Evolutionary conservation across 495 filamentous ascomycete genomes (phyloP).

Genomic region (Cercophora sp.): DNA sequence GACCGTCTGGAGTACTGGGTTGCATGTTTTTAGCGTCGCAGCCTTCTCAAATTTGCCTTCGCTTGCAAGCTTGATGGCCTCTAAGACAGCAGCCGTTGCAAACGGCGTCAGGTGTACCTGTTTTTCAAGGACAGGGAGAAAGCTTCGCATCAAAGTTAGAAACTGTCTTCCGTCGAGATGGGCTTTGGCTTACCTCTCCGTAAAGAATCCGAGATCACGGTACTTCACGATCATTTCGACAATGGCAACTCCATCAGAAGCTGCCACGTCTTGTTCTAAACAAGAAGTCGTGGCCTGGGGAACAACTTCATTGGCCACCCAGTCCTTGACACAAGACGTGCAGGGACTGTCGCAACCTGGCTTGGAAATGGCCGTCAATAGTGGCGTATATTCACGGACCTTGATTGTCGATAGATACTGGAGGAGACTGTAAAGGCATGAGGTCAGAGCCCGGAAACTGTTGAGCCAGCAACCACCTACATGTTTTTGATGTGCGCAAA

Average conservation of each 20-base stretch:
- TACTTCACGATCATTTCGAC: slow-evolving; percentile 10
- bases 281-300: slow-evolving; percentile 3
- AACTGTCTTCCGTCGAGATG: not conserved
- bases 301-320: slow-evolving; percentile 9
- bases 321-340: not conserved
- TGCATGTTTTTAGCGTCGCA: slow-evolving; percentile 5
- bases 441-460: no score
- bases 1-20: slow-evolving; percentile 4
- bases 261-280: not conserved
- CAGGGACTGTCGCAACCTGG: not conserved
- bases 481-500: slow-evolving; percentile 10
- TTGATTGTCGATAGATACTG: not conserved
- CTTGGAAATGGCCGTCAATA: slow-evolving; percentile 5
- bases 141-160: not conserved
- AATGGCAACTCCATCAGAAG: slow-evolving; percentile 2
- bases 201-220: slow-evolving; percentile 8
- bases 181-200: not conserved
- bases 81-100: not conserved
- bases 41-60: slow-evolving; percentile 3
- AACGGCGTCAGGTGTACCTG: slow-evolving; percentile 3
- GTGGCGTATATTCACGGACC: not conserved
- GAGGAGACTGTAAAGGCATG: no score
- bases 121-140: slow-evolving; percentile 7
- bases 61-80: not conserved
- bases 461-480: not conserved